Conservation (phyloP, 164 flowering plant species). For the Stephania japonica region DNA sequence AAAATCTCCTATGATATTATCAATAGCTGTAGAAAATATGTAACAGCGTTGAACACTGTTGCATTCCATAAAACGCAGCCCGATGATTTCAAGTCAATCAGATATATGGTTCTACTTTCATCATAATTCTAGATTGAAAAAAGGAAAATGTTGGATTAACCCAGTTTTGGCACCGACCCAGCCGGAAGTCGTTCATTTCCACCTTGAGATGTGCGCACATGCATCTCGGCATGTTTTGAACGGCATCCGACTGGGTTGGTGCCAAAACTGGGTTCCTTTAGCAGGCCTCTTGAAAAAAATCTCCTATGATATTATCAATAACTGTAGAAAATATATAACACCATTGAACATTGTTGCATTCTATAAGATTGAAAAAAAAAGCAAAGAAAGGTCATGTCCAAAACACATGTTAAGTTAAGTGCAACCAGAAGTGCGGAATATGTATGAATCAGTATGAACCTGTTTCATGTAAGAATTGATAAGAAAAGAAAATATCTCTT, state of each 20-base stretch:
- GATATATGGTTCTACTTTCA: conserved; percentile 4
- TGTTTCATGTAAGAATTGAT: neutral
- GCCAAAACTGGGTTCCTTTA: too few species aligned
- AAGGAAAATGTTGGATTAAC: too few species aligned
- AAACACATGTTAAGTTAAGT: neutral
- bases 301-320: neutral
- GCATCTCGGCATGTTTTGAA: too few species aligned
- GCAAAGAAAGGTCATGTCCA: neutral
- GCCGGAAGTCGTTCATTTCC: too few species aligned
- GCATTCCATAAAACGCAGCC: conserved; percentile 48
- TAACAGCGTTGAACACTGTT: neutral
- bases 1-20: neutral
- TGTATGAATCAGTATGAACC: neutral
- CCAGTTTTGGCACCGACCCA: too few species aligned
- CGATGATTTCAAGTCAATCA: conserved; percentile 3
- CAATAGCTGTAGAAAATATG: neutral
- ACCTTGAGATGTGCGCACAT: too few species aligned
- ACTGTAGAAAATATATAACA: neutral
- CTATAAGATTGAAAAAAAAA: neutral
- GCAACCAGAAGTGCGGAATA: neutral
- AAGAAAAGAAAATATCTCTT: neutral
- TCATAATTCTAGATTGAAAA: neutral
- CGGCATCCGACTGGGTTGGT: too few species aligned
- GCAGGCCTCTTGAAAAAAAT: neutral
- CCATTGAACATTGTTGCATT: neutral